Evolutionary conservation across 139 green algal species (phyloP).

Genomic region (Tetraselmis chui): DNA sequence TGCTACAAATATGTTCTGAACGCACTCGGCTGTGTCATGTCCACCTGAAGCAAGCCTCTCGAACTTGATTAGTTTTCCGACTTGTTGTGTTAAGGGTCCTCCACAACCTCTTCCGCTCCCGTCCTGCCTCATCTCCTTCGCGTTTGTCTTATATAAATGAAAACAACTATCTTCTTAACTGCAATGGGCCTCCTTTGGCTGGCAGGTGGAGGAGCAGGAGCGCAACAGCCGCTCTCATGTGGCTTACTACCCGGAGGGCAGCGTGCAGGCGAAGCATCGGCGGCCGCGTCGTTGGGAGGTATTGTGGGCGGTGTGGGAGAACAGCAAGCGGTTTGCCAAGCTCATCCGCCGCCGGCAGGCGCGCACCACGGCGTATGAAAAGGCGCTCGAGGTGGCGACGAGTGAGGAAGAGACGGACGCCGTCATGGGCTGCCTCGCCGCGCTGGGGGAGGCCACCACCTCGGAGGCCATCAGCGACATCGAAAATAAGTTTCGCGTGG

Average conservation of each 20-base stretch:
- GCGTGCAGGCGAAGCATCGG: constrained; percentile 38
- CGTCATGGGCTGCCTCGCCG: constrained; percentile 14
- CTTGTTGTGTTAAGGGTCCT: too few relatives aligned
- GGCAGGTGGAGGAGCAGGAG: not conserved
- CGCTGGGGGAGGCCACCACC: constrained; percentile 11
- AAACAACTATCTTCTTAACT: too few relatives aligned
- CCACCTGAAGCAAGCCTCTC: too few relatives aligned
- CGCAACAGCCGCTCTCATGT: not conserved
- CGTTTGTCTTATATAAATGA: too few relatives aligned
- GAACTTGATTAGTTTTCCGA: too few relatives aligned
- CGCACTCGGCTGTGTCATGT: too few relatives aligned
- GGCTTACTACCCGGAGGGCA: constrained; percentile 16
- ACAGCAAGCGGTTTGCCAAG: not conserved
- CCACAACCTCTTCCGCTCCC: too few relatives aligned
- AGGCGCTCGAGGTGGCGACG: not conserved
- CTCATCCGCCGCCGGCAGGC: not conserved
- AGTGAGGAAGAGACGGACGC: constrained; percentile 2
- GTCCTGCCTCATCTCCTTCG: too few relatives aligned
- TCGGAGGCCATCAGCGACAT: constrained; percentile 26
- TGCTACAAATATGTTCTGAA: too few relatives aligned
- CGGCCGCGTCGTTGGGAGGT: constrained; percentile 61
- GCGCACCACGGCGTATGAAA: not conserved
- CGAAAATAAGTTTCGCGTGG: constrained; percentile 30
- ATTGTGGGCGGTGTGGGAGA: constrained; percentile 41
- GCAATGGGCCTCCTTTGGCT: too few relatives aligned